These are phyloP conservation scores for Mitosporidium daphniae DNA, from an alignment of 371 early-diverging fungal genomes.

Conservation along the genomic window DNA sequence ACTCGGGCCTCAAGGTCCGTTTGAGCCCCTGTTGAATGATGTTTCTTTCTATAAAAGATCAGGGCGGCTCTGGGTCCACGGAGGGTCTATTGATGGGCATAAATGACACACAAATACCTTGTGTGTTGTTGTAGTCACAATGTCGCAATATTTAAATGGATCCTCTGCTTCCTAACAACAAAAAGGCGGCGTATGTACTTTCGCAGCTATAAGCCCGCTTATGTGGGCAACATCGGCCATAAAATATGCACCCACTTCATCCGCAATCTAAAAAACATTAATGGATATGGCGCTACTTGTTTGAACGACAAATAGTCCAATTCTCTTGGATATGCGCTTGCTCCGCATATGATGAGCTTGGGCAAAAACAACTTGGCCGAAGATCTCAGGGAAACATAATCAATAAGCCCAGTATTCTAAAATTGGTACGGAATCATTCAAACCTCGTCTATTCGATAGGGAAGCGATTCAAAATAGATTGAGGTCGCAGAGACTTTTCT, in stretches of 20 bases:
- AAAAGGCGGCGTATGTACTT: too few relatives aligned
- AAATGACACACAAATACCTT: too few relatives aligned
- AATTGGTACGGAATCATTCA: too few relatives aligned
- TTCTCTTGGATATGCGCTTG: slow-evolving; percentile 71
- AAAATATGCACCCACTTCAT: slow-evolving; percentile 45
- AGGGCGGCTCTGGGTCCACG: slow-evolving; percentile 93
- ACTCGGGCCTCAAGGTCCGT: slow-evolving; percentile 62
- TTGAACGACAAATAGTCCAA: too few relatives aligned
- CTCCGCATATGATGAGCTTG: slow-evolving; percentile 88
- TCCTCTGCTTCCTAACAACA: slow-evolving; percentile 6
- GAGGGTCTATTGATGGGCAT: too few relatives aligned
- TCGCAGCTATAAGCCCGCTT: slow-evolving; percentile 13
- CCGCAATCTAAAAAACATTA: slow-evolving; percentile 41
- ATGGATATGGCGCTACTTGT: too few relatives aligned
- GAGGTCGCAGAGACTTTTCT: slow-evolving; percentile 92
- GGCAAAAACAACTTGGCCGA: slow-evolving; percentile 60
- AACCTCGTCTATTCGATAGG: slow-evolving; percentile 62
- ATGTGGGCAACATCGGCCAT: slow-evolving; percentile 95
- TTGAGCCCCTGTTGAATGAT: slow-evolving; percentile 10
- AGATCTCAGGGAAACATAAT: slow-evolving; percentile 55
- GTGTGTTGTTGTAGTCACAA: slow-evolving; percentile 96
- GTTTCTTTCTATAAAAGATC: slow-evolving; percentile 84
- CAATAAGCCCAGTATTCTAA: slow-evolving; percentile 64
- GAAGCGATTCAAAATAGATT: slow-evolving; percentile 73
- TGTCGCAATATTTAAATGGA: slow-evolving; percentile 77